Base-by-base conservation (phyloP, 2,329 filamentous ascomycete genomes). In the Colletotrichum musicola region DNA sequence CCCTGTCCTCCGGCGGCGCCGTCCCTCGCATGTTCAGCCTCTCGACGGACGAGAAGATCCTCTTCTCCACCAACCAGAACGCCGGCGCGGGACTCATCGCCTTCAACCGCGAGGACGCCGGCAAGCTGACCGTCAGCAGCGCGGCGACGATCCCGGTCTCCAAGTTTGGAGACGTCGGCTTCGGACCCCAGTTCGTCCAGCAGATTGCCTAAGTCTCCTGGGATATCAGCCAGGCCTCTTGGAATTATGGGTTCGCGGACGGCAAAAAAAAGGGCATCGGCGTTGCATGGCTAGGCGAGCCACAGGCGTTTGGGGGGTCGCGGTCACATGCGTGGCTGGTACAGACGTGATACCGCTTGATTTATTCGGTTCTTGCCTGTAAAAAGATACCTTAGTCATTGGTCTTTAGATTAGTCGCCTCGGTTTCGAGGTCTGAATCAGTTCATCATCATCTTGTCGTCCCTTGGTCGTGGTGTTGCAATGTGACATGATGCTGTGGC, bases 61-160 rank as follows among this genome's bases (percentile, higher is more conserved):
- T 86, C 53, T 85, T 85, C 71, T 78, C 81, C n/a, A 81, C 79
- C n/a, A 86, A 86, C 77, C 80, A 83, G 75, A 76, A 75, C 60
- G 84, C 83, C 42, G 75, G 75, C 4, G 70, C 70, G 14, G 84
- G 80, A 0, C 72, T 86, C 5, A 75, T 80, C 4, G 83, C 81
- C n/a, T 49, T 69, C 51, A 42, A 10, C 53, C 62, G 62, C 47
- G 63, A 18, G 54, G 68, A 71, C 25, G 44, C 60, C 20, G 80
- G 81, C 51, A 74, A 72, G 54, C 72, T 83, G 40, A 55, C 63
- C 5, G 71, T 74, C 58, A 71, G 68, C 40, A 76, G 77, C 5
- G 55, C 73, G 0, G 78, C 75, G 18, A 76, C 66, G 18, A 62
- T 81, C 2, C 44, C 71, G 5, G 64, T 68, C 50, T 57, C 69